These are phyloP conservation scores for Albatrellus ellisii DNA, from an alignment of 768 basidiomycete species.

Conservation along the genomic window DNA sequence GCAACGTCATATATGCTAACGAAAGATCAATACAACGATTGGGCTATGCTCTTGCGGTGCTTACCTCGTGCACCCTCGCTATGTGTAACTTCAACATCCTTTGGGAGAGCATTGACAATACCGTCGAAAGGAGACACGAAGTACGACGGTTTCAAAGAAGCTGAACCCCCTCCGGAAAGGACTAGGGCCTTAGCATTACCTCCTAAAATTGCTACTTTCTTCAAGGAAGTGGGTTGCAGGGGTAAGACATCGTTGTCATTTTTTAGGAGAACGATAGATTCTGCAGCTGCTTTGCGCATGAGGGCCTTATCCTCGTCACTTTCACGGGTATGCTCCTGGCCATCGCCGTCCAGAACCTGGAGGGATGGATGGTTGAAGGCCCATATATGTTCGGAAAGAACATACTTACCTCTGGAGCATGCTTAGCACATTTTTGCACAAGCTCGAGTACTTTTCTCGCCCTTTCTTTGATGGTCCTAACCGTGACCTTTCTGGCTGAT, in stretches of 20 bases:
- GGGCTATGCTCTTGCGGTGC: constrained; percentile 10
- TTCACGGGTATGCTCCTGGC: constrained; percentile 48
- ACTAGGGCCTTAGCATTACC: constrained; percentile 52
- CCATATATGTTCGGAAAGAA: not conserved
- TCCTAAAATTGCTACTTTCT: constrained; percentile 67
- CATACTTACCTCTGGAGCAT: constrained; percentile 44
- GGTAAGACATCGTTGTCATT: constrained; percentile 47
- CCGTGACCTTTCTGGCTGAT: constrained; percentile 46
- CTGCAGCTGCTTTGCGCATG: constrained; percentile 53
- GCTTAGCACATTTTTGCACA: constrained; percentile 55
- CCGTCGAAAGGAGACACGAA: constrained; percentile 70
- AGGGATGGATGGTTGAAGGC: not conserved
- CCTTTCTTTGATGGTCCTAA: constrained; percentile 52
- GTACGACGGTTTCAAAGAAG: constrained; percentile 61
- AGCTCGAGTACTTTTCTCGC: constrained; percentile 53
- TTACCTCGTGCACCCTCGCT: constrained; percentile 58
- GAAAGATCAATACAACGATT: not conserved
- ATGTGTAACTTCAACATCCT: constrained; percentile 43
- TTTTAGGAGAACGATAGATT: constrained; percentile 66
- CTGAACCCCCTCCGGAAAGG: constrained; percentile 61
- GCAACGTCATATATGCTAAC: constrained; percentile 50
- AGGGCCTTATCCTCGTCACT: constrained; percentile 46
- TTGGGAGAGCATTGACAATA: constrained; percentile 42
- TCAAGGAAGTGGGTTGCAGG: constrained; percentile 30
- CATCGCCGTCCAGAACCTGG: constrained; percentile 61